Base-by-base conservation (phyloP, 768 basidiomycete genomes). In the Lactifluus pinguis region DNA sequence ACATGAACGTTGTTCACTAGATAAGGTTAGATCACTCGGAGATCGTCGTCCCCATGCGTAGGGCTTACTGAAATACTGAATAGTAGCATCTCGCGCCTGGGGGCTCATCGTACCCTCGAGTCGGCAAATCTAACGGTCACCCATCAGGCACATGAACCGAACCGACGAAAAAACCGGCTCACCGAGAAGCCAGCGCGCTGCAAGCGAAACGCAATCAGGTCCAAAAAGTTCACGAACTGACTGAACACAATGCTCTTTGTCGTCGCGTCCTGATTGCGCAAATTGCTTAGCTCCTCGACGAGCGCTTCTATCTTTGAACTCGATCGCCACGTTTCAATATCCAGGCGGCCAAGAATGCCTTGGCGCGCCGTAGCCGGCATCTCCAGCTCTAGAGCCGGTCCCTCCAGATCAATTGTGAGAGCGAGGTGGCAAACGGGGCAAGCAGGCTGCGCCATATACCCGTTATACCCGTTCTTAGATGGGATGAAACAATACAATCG, bases 281-380 rank as follows among this genome's bases (percentile, higher is more conserved):
- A 78, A 71, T 91, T 92, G 68, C 81, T 84, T 55, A 99, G 74
- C 74, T 99, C 97, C 72, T 99, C 97, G 4, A 98, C 78, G 5
- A 99, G 79, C 2, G 95, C 95, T 71, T 99, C 97, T 47, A 98
- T 92, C 77, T 98, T 99, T 5, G 93, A 86, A n/a, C 92, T 95
- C 1, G 93, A 95, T 51, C 92, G 82, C 92, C 93, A 97, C 49
- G 83, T 85, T 65, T 91, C 84, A 17, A 98, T 76, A 70, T 98
- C 83, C 25, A 99, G 78, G 10, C 95, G 84, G 30, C 92, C 92
- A 14, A 99, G 81, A 53, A 99, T 98, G 44, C 97, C 97, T 72
- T 99, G 97, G 42, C 91, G 83, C 34, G 74, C 73, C 49, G 69
- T 69, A 6, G 68, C 59, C 11, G 74, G 77, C 66, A 87, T 84